Evolutionary conservation across 108 stramenopile species (phyloP), one percentile per base, ranked within the genome.

Genomic region (Skeletonema menzelii): DNA sequence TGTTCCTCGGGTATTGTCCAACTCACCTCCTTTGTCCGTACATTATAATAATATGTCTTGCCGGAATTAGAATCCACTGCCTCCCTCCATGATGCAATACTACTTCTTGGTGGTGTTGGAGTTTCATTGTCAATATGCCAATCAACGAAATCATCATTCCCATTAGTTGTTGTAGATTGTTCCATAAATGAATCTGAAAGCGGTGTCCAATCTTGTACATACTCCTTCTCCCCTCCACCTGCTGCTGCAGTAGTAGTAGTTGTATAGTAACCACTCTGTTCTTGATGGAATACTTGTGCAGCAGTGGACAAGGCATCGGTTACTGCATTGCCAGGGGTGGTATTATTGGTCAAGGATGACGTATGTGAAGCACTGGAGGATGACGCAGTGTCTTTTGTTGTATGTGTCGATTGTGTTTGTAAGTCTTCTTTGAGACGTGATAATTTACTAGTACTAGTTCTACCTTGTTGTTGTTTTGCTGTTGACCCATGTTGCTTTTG

Each of bases 1-100:
- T 15, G 0, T 15, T 42, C 35, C 0, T 42, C n/a, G 15, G 88
- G 88, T 57, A 22, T 75, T 31, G 82, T 83, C 89, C 89, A 90
- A 35, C 46, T 69, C 2, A 74, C 64, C 12, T 75, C 58, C n/a
- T 76, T 71, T 10, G 67, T 77, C 44, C 40, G 32, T 34, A 55
- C 53, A 37, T 87, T 77, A 49, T 65, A 75, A 77, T 81, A 89
- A 59, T 89, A 89, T 0, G 42, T 28, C 24, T 72, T 27, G 2
- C 87, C 87, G 8, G 76, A 67, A 15, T 60, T 26, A 20, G 67
- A 24, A 72, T 92, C 88, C 0, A 74, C 17, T 20, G 75, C 42
- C 19, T 84, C 84, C 2, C 61, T 61, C 91, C 91, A 92, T n/a
- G 14, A 15, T 15, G n/a, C 40, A 12, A 2, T 4, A 42, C 40